phyloP scores from a whole-genome alignment of 345 rosid genomes.

The Dimocarpus longan region DNA sequence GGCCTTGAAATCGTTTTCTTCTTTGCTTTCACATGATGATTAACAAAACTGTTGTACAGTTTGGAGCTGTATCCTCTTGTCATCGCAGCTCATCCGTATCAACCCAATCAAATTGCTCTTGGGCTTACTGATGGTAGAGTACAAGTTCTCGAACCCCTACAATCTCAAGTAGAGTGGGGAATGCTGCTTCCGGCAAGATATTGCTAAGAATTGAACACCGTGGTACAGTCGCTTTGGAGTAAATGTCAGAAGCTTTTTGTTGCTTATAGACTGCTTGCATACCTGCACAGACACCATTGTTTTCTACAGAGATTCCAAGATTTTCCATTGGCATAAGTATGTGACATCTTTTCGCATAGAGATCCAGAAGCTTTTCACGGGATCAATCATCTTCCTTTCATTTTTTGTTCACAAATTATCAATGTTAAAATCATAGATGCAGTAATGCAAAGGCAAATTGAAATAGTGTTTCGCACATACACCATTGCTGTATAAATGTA shows the following conservation, averaged over 20 bases:
- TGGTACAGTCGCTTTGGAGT: neutral
- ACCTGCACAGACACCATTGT: neutral
- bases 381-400: neutral
- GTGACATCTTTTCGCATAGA: too few species aligned
- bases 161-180: constrained; percentile 47
- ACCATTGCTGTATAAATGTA: too few species aligned
- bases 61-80: constrained; percentile 40
- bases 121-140: constrained; percentile 49
- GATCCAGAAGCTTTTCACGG: neutral
- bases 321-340: too few species aligned
- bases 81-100: constrained; percentile 46
- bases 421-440: neutral
- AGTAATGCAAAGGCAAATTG: neutral
- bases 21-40: neutral
- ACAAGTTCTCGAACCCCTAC: constrained; percentile 40
- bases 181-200: constrained; percentile 27
- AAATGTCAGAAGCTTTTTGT: constrained; percentile 9
- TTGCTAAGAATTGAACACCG: neutral
- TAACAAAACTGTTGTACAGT: constrained; percentile 13
- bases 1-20: neutral
- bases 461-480: neutral
- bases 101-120: constrained; percentile 44
- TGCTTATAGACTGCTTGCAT: neutral
- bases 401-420: neutral
- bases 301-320: neutral